phyloP scores from a whole-genome alignment of 345 rosid genomes.

The Cochlearia excelsa region DNA sequence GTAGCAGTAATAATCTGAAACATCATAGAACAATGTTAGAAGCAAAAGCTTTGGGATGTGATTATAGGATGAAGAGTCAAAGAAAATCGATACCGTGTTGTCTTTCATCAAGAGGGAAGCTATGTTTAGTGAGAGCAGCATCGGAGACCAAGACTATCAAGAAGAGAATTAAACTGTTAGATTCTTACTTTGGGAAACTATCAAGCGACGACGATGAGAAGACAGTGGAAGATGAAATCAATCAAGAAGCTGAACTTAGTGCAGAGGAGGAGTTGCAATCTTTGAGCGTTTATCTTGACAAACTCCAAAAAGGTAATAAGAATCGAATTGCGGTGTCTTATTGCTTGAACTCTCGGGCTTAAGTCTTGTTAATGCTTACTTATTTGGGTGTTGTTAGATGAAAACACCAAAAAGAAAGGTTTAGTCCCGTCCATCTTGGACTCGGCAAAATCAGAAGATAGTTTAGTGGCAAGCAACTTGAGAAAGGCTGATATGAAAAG shows the following conservation, averaged over 20 bases:
- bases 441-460: constrained; percentile 23
- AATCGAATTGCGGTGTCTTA: constrained; percentile 1
- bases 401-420: constrained; percentile 20
- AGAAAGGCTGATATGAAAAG: constrained; percentile 20
- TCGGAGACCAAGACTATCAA: constrained; percentile 34
- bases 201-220: constrained; percentile 29
- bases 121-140: constrained; percentile 28
- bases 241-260: constrained; percentile 24
- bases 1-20: constrained; percentile 25
- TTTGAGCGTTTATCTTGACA: constrained; percentile 55
- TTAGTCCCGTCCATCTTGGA: constrained; percentile 20
- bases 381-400: constrained; percentile 36
- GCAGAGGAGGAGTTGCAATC: constrained; percentile 40
- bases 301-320: constrained; percentile 45
- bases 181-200: constrained; percentile 70
- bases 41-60: constrained; percentile 1
- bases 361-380: constrained; percentile 2
- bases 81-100: constrained; percentile 14
- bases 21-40: constrained; percentile 25
- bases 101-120: constrained; percentile 27
- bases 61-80: constrained; percentile 22
- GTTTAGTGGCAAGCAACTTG: constrained; percentile 33
- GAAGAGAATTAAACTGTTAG: constrained; percentile 48
- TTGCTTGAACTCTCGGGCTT: not conserved
- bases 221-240: not conserved